A percentile compares a stretch with the other conserved stretches of the same genome.
phyloP scores from a whole-genome alignment of 768 basidiomycete genomes.

The Leucogyrophana mollusca region DNA sequence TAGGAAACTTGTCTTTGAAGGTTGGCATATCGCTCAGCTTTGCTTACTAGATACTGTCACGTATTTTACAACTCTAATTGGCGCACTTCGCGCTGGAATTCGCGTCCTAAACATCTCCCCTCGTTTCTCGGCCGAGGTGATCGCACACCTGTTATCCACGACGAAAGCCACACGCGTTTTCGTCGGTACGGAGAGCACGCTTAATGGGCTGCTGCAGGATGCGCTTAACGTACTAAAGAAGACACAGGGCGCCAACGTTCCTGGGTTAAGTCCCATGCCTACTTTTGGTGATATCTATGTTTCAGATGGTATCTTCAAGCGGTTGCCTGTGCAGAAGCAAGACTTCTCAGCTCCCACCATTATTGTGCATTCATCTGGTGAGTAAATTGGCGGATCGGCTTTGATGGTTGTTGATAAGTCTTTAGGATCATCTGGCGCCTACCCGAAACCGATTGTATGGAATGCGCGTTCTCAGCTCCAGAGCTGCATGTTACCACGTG shows the following conservation, averaged over 20 bases:
- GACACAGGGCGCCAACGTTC: not conserved
- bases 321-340: not conserved
- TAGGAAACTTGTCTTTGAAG: not conserved
- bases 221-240: conserved; percentile 18
- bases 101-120: conserved; percentile 37
- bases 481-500: conserved; percentile 12
- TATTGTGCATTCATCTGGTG: conserved; percentile 5
- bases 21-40: not conserved
- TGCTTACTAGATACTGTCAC: conserved; percentile 32
- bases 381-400: too few relatives aligned
- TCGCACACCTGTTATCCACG: conserved; percentile 28
- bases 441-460: conserved; percentile 5
- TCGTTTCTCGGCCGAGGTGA: conserved; percentile 43
- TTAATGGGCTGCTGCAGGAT: conserved; percentile 15
- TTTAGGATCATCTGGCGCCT: too few relatives aligned
- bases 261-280: conserved; percentile 7
- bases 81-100: conserved; percentile 40
- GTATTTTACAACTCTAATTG: conserved; percentile 31
- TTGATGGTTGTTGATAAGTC: too few relatives aligned
- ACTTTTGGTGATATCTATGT: conserved; percentile 19
- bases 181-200: conserved; percentile 24
- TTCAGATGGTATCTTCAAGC: not conserved
- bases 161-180: conserved; percentile 22
- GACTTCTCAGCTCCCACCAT: not conserved
- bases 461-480: not conserved